Conservation (phyloP, 805 yeast genomes). For the Candida koratica region DNA sequence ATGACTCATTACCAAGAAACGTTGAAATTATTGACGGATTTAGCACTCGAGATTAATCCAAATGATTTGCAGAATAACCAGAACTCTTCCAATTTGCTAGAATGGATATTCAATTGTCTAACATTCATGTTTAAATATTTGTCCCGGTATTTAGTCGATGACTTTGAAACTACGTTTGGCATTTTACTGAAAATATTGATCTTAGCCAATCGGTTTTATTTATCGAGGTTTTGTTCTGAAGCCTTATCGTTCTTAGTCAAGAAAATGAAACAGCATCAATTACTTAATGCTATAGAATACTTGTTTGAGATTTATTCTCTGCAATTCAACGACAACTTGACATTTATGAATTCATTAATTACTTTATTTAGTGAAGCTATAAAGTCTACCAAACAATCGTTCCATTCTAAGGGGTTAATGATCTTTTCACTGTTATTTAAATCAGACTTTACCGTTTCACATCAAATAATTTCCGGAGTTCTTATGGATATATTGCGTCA, state of each 20-base stretch:
- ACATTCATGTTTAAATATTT: conserved; percentile 90
- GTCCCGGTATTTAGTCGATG: conserved; percentile 58
- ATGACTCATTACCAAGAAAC: conserved; percentile 60
- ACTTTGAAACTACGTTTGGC: conserved; percentile 62
- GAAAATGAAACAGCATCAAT: conserved; percentile 50
- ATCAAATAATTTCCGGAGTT: conserved; percentile 52
- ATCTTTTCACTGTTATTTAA: conserved; percentile 47
- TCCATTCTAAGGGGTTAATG: conserved; percentile 66
- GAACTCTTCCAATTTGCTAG: conserved; percentile 61
- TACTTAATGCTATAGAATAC: conserved; percentile 44
- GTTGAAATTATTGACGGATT: conserved; percentile 45
- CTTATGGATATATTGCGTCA: conserved; percentile 51
- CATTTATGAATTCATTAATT: conserved; percentile 56
- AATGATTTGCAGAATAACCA: conserved; percentile 50
- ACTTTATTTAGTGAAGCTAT: conserved; percentile 69
- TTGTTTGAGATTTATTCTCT: conserved; percentile 34
- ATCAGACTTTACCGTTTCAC: conserved; percentile 22
- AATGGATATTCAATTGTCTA: conserved; percentile 77
- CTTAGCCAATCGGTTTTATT: conserved; percentile 52
- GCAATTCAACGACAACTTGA: conserved; percentile 33
- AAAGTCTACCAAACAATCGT: conserved; percentile 62
- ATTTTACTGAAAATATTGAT: conserved; percentile 61
- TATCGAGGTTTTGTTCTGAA: conserved; percentile 84
- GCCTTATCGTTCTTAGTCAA: conserved; percentile 81
- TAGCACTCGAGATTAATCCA: conserved; percentile 39